Evolutionary conservation across 164 flowering plant species (phyloP).

Genomic region (Sextonia rubra): DNA sequence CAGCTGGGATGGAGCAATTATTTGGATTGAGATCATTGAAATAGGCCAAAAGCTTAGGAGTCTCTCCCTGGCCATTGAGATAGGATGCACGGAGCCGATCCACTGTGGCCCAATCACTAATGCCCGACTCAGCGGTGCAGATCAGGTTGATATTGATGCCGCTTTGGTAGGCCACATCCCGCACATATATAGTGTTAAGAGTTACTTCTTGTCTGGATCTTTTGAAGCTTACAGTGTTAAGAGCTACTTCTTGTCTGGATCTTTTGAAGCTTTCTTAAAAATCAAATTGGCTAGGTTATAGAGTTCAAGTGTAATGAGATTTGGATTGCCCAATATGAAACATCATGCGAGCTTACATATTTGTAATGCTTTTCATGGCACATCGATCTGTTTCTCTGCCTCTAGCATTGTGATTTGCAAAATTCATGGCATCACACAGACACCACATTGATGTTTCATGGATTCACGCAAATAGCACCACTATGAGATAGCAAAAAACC

Average conservation of each 20-base stretch:
- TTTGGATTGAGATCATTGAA: constrained; percentile 16
- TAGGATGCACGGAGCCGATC: constrained; percentile 63
- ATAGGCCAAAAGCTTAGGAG: constrained; percentile 34
- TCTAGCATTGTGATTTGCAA: constrained; percentile 13
- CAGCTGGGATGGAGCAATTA: constrained; percentile 25
- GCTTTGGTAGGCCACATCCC: too few relatives aligned
- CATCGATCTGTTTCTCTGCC: constrained; percentile 12
- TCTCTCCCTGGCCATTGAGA: constrained; percentile 42
- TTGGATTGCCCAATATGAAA: constrained; percentile 16
- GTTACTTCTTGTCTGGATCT: too few relatives aligned
- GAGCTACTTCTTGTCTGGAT: too few relatives aligned
- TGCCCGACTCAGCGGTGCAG: too few relatives aligned
- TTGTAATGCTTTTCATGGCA: constrained; percentile 19
- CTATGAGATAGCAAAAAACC: constrained; percentile 19
- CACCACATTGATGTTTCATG: constrained; percentile 17
- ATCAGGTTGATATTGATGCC: too few relatives aligned
- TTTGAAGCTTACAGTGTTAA: too few relatives aligned
- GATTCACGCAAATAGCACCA: constrained; percentile 19
- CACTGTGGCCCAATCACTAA: constrained; percentile 52
- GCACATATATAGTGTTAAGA: too few relatives aligned
- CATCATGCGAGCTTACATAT: constrained; percentile 17
- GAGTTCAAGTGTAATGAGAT: too few relatives aligned
- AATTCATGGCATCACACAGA: constrained; percentile 17
- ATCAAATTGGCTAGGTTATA: too few relatives aligned
- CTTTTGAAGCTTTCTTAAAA: too few relatives aligned